Evolutionary conservation across 2,329 filamentous ascomycete species (phyloP).

Genomic region (Cladosporium colombiae): DNA sequence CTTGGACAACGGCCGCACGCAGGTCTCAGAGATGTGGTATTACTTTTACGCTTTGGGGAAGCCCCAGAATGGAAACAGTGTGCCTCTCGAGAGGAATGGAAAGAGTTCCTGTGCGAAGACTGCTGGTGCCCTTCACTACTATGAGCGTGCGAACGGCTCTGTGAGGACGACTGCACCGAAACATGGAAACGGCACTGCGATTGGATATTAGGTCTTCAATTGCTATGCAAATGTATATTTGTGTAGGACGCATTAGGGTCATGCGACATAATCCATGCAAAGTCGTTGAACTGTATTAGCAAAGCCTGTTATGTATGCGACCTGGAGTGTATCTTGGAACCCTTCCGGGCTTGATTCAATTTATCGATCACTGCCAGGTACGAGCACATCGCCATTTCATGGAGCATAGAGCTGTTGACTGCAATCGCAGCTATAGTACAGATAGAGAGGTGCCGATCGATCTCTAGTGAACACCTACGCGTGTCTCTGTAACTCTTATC

Average conservation of each 20-base stretch:
- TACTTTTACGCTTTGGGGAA: conserved; percentile 61
- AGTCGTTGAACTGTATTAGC: not conserved
- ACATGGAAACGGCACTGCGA: not conserved
- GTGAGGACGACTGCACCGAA: not conserved
- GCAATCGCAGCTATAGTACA: not conserved
- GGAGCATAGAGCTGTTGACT: not conserved
- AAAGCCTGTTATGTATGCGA: not conserved
- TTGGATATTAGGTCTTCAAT: not conserved
- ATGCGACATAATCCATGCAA: not conserved
- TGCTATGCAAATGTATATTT: not conserved
- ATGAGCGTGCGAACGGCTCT: conserved; percentile 39
- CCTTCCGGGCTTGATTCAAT: not conserved
- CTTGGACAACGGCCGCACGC: conserved; percentile 58
- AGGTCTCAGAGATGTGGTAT: conserved; percentile 66
- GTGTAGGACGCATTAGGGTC: not conserved
- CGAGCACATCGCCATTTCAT: not conserved
- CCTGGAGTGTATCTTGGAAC: not conserved
- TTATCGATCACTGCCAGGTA: not conserved
- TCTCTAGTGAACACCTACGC: not conserved
- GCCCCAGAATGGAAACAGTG: conserved; percentile 54
- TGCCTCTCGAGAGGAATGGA: conserved; percentile 52
- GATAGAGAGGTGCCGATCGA: not conserved
- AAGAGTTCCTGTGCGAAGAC: conserved; percentile 58
- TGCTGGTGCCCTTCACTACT: conserved; percentile 57
- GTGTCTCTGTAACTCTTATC: not conserved